Evolutionary conservation across 331 rosid species (phyloP).

Genomic region (Dryas integrifolia): DNA sequence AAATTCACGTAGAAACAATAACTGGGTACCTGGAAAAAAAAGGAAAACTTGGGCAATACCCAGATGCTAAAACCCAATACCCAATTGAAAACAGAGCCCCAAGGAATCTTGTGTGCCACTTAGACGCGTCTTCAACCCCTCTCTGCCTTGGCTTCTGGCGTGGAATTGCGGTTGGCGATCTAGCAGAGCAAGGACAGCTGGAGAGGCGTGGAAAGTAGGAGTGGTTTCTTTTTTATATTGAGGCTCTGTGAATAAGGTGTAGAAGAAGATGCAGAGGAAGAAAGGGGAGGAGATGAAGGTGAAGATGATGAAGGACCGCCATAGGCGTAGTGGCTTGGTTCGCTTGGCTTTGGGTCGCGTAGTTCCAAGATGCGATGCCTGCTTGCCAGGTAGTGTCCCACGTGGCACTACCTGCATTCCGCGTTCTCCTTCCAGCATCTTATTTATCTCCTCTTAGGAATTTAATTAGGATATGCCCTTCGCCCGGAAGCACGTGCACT

Average conservation of each 20-base stretch:
- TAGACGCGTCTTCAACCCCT: conserved; percentile 1
- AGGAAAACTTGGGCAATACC: conserved; percentile 8
- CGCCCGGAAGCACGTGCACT: not conserved
- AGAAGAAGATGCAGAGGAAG: conserved; percentile 17
- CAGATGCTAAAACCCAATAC: conserved; percentile 23
- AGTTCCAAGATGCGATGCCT: conserved; percentile 66
- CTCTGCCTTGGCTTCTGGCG: not conserved
- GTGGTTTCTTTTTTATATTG: not conserved
- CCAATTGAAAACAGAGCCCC: conserved; percentile 25
- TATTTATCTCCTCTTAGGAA: conserved; percentile 36
- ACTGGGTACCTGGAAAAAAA: conserved; percentile 43
- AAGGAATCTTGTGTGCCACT: conserved; percentile 13
- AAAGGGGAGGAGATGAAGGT: conserved; percentile 25
- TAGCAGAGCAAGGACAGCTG: conserved; percentile 19
- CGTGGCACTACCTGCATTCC: conserved; percentile 68
- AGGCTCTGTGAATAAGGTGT: conserved; percentile 6
- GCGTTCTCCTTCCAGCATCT: conserved; percentile 53
- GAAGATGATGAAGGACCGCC: conserved; percentile 47
- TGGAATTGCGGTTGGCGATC: conserved; percentile 22
- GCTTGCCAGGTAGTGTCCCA: conserved; percentile 70
- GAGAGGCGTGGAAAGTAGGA: conserved; percentile 9
- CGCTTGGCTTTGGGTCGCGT: conserved; percentile 19
- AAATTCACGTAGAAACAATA: conserved; percentile 18
- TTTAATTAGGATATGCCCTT: conserved; percentile 45
- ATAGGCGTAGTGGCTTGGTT: conserved; percentile 34